These are phyloP conservation scores for Camelina neglecta DNA, from an alignment of 345 rosid species.

Conservation along the genomic window DNA sequence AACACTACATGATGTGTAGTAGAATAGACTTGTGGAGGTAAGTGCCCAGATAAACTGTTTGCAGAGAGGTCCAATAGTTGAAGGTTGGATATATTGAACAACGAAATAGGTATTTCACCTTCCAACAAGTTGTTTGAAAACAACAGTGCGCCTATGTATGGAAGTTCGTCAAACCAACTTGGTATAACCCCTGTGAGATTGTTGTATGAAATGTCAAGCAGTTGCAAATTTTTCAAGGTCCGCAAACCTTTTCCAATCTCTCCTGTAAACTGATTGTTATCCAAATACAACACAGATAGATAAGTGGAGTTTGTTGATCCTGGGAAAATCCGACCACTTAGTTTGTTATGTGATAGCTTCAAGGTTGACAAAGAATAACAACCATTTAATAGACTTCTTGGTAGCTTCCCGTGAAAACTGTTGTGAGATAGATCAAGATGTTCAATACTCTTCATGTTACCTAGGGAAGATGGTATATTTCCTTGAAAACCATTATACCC, in stretches of 20 bases:
- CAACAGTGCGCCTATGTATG: background rate
- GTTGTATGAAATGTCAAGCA: conserved; percentile 29
- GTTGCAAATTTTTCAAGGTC: background rate
- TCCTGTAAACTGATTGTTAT: conserved; percentile 20
- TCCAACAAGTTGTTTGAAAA: conserved; percentile 25
- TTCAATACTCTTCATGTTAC: background rate
- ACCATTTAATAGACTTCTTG: background rate
- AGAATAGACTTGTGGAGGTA: background rate
- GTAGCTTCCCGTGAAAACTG: conserved; percentile 16
- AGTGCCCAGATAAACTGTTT: conserved; percentile 3
- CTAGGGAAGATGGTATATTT: conserved; percentile 7
- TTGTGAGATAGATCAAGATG: conserved; percentile 24
- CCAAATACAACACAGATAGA: background rate
- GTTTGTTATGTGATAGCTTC: conserved; percentile 24
- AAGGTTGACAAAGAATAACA: background rate
- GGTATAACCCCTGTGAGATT: conserved; percentile 11
- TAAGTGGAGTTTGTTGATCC: background rate
- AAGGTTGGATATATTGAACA: background rate
- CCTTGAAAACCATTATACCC: background rate
- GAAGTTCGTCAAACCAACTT: conserved; percentile 27
- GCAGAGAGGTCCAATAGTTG: conserved; percentile 18
- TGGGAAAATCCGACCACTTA: conserved; percentile 8
- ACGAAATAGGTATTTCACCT: conserved; percentile 4
- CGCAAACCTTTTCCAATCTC: conserved; percentile 12
- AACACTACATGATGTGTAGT: background rate